Evolutionary conservation across 2,329 filamentous ascomycete genomes (phyloP), one percentile per base, ranked within the genome.

Genomic region (Colletotrichum graminicola): DNA sequence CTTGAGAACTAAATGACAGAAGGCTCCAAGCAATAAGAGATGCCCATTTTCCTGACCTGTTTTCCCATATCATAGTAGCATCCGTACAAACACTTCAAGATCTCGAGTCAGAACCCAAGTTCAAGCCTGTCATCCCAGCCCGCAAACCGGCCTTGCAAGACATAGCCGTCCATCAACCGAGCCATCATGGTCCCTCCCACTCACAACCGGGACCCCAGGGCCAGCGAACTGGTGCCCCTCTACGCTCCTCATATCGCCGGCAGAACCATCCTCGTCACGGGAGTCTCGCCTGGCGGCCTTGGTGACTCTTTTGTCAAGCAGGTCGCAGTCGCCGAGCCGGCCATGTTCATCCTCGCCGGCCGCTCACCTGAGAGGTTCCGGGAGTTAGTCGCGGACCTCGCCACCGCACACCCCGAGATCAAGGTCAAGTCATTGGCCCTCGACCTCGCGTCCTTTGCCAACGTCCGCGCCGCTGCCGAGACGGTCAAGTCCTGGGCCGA

Each of bases 281-380:
- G 84, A 14, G 79, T 83, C 41, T 80, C 82, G 1, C 80, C 80
- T 5, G 76, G 77, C 54, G 77, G 80, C 32, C 76, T 85, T 16
- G 83, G 84, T n/a, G 77, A 79, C 29, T 67, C 74, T 7, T 84
- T 83, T 64, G 77, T 80, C 55, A 68, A 76, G 26, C 73, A 79
- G 51, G 77, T 86, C 57, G 76, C 79, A 10, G 75, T 79, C 12
- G 80, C 80, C 39, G 76, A 80, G 1, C 84, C 85, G 0, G 73
- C 76, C 2, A 76, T 82, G 29, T 81, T 88, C 66, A 83, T 85
- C 62, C 81, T 86, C 23, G 83, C 80, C 7, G 84, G 84, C 36
- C 85, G 86, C 66, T 84, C 77, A 49, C 66, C 75, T 1, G 62
- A 78, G 18, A 88, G 86, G 65, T 71, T 82, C 2, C 75, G 81